Conservation (phyloP, 2,329 filamentous ascomycete genomes). For the Xylaria sp. region DNA sequence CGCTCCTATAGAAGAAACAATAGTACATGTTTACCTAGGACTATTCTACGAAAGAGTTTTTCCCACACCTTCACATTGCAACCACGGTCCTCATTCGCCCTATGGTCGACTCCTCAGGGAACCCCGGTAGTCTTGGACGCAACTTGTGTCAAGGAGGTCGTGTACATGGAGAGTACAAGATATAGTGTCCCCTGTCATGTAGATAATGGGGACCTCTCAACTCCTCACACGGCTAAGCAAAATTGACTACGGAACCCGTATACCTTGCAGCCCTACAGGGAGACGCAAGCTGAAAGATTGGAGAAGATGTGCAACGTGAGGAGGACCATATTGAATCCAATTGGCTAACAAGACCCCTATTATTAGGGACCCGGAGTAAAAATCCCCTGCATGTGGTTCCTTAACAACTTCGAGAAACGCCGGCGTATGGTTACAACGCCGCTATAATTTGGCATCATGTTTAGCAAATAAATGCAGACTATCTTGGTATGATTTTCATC, state of each 20-base stretch:
- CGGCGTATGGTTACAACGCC: neutral
- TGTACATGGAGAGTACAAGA: neutral
- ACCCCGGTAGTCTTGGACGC: neutral
- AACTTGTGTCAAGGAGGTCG: neutral
- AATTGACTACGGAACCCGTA: neutral
- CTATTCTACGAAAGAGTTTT: neutral
- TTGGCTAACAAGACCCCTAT: neutral
- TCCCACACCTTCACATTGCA: neutral
- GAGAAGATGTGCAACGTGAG: neutral
- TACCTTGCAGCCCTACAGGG: neutral
- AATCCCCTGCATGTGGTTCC: neutral
- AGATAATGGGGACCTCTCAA: neutral
- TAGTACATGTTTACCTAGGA: neutral
- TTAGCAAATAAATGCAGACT: neutral
- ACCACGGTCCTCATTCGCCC: neutral
- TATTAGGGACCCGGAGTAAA: neutral
- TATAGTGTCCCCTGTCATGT: neutral
- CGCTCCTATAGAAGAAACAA: neutral
- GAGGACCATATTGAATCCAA: neutral
- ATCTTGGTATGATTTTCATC: neutral
- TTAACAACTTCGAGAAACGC: neutral
- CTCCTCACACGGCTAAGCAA: neutral
- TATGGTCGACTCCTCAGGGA: slow-evolving; percentile 6
- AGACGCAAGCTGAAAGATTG: neutral
- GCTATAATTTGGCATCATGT: neutral